These are phyloP conservation scores for Hansenula sp. DNA, from an alignment of 1,139 yeast genomes.

Conservation along the genomic window DNA sequence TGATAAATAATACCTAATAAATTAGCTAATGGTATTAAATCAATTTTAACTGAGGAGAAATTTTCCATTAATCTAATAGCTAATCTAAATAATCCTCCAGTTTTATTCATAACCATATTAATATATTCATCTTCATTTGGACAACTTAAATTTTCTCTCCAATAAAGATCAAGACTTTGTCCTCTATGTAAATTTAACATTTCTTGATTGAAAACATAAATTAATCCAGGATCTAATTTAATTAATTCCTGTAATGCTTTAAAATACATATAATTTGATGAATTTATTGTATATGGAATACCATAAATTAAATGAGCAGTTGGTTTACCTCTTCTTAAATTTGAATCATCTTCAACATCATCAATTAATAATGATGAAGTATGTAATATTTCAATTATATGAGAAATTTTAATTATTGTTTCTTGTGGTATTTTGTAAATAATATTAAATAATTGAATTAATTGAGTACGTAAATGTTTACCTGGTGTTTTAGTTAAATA, in stretches of 20 bases:
- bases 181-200: constrained; percentile 80
- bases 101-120: constrained; percentile 80
- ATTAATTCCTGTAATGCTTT: constrained; percentile 53
- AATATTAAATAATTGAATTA: constrained; percentile 47
- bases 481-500: constrained; percentile 50
- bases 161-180: constrained; percentile 82
- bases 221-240: constrained; percentile 27
- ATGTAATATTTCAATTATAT: constrained; percentile 54
- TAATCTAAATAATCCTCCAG: constrained; percentile 82
- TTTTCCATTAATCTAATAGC: constrained; percentile 61
- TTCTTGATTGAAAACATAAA: constrained; percentile 55
- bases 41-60: constrained; percentile 9
- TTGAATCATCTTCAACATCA: constrained; percentile 80
- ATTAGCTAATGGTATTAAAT: constrained; percentile 61
- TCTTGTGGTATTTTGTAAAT: constrained; percentile 37
- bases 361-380: constrained; percentile 69
- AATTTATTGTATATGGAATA: constrained; percentile 71
- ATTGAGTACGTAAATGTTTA: constrained; percentile 46
- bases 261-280: constrained; percentile 81
- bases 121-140: constrained; percentile 70
- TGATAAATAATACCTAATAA: constrained; percentile 80
- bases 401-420: constrained; percentile 32
- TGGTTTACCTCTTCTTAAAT: constrained; percentile 66
- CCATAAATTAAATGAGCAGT: constrained; percentile 80
- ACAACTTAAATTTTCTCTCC: constrained; percentile 67